Base-by-base conservation (phyloP, 192 early-diverging fungal species). In the Phlyctochytrium bullatum region DNA sequence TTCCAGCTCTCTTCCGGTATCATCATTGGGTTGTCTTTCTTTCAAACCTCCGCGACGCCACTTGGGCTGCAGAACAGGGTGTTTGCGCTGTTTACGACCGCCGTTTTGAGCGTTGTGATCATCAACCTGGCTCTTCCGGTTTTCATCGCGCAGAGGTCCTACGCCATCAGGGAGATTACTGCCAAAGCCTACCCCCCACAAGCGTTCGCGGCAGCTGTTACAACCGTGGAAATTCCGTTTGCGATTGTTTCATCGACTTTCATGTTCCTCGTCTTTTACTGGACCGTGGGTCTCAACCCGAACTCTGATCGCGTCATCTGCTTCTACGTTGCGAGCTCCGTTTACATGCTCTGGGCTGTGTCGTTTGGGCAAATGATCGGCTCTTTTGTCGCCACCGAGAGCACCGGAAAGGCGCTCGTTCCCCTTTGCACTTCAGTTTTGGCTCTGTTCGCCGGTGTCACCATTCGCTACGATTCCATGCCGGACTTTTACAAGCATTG, bases 201-300 rank as follows among this genome's bases (percentile, higher is more conserved):
- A 10, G 81, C 90, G 2, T 91, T 89, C 73, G 80, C 81, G 34
- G 58, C 80, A 3, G 78, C 87, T 3, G 84, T 88, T 59, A 71
- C 89, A 31, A 51, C 89, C 2, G 83, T 87, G 31, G 89, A 93
- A 64, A 73, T 88, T 28, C 91, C 91, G 0, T 93, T 88, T 52
- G 80, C 86, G 0, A 52, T 89, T 12, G 56, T 90, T 40, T 72
- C 82, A 25, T 73, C 81, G 52, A 88, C 90, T 0, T 53, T 79
- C 51, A 90, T 86, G 69, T 90, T 91, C 74, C 65, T 86, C n/a
- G 73, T 82, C 36, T 90, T 89, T 58, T 93, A 93, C 77, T 93
- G 87, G 86, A 80, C 86, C 25, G 79, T 83, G n/a, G 89, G 88
- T 1, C 78, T 93, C 33, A 79, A 78, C 36, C 57, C 31, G 4